Base-by-base conservation (phyloP, 495 filamentous ascomycete species). In the Lasiosphaeria miniovina region DNA sequence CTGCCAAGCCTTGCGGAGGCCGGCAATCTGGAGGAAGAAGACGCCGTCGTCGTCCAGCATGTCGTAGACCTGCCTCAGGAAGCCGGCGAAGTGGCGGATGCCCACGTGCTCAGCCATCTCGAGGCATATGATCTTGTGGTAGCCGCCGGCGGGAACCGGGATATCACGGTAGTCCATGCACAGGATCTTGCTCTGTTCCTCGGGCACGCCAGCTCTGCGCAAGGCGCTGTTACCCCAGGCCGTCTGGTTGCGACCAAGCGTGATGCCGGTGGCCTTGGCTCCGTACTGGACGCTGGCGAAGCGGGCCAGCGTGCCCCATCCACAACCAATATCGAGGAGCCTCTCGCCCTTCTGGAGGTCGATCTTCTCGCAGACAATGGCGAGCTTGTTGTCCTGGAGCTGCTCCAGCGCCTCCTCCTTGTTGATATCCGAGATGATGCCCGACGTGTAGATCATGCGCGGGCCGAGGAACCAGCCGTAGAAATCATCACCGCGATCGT, bases 51-150 rank as follows among this genome's bases (percentile, higher is more conserved):
- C 90, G 51, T 93, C 85, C 17, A 95, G 83, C 90, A 95, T 93
- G 67, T 91, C 85, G 68, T 91, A 80, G 53, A 87, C 84, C 72
- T 93, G 89, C 60, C 77, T 80, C 65, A 87, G 76, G 77, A 93
- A 93, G 35, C 69, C 65, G 45, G 75, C 71, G 57, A 92, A 86
- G 66, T 90, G 83, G 49, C 88, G 84, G 41, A 95, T 84, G 74
- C 90, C 90, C 58, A 95, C 90, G 70, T 95, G 90, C 77, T 95
- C 90, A 35, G 87, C 89, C 90, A 95, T 95, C 76, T 95, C 90
- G 17, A 95, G 82, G 68, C 88, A 90, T 43, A 89, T 91, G 70
- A 95, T 93, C 80, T 92, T 93, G 68, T 91, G 79, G 74, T 89
- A 95, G 48, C 79, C 75, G 65, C 86, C 87, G 58, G 80, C 74